A percentile compares a stretch with the other conserved stretches of the same genome.
Conservation (phyloP, 2,329 filamentous ascomycete genomes). For the Hypoxylon sp. region DNA sequence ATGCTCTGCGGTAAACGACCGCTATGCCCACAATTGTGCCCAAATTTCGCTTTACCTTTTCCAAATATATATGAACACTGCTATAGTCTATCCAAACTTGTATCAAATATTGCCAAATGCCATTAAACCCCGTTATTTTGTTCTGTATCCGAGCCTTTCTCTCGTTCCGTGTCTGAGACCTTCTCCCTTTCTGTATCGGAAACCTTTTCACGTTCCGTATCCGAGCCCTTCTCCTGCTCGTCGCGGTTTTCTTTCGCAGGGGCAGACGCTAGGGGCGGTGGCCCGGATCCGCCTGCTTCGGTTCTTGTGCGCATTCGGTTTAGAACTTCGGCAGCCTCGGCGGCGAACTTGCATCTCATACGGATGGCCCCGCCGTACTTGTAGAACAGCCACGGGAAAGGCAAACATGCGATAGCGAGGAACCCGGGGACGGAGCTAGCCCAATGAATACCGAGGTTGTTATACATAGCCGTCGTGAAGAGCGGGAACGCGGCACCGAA, state of each 20-base stretch:
- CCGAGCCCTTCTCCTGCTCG: conserved; percentile 2
- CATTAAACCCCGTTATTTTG: conserved; percentile 2
- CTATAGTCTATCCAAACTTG: conserved; percentile 9
- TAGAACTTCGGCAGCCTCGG: conserved; percentile 72
- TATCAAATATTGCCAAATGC: conserved; percentile 10
- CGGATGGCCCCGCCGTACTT: conserved; percentile 77
- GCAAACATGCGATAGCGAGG: conserved; percentile 78
- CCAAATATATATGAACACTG: conserved; percentile 1
- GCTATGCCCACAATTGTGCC: conserved; percentile 14
- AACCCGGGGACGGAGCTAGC: conserved; percentile 81
- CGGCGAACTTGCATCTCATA: conserved; percentile 77
- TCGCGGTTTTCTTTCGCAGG: conserved; percentile 5
- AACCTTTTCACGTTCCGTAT: neutral
- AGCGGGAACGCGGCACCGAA: conserved; percentile 75
- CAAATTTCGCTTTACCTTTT: conserved; percentile 6
- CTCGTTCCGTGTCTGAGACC: conserved; percentile 1
- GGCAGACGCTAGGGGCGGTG: neutral
- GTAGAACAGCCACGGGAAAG: conserved; percentile 83
- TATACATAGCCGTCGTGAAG: conserved; percentile 70
- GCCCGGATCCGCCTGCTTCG: conserved; percentile 56
- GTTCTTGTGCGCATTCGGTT: conserved; percentile 33
- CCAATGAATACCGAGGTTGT: conserved; percentile 79
- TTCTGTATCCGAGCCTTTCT: conserved; percentile 1
- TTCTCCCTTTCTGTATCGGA: conserved; percentile 2
- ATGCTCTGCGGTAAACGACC: conserved; percentile 1